Conservation (phyloP, 2,329 filamentous ascomycete genomes). For the Apiospora arundinis region DNA sequence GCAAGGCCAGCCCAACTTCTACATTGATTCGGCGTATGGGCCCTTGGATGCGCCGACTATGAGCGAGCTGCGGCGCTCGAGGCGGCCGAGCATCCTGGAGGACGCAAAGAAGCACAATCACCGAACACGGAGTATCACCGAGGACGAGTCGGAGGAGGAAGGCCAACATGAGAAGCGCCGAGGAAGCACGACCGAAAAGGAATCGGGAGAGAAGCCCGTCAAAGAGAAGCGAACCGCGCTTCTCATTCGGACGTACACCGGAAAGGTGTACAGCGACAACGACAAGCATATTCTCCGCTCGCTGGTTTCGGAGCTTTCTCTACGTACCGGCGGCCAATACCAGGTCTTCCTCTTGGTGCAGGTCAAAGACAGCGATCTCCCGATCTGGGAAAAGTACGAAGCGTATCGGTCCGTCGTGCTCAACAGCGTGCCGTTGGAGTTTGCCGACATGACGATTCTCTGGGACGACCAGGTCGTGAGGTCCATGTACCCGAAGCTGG, state of each 20-base stretch:
- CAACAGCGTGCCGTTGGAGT: conserved; percentile 71
- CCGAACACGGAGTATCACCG: conserved; percentile 21
- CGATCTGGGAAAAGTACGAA: conserved; percentile 64
- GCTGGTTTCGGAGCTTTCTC: conserved; percentile 76
- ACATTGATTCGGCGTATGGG: neutral
- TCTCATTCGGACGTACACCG: conserved; percentile 77
- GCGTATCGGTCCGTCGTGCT: conserved; percentile 66
- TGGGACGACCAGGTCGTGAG: conserved; percentile 79
- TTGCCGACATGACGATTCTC: conserved; percentile 72
- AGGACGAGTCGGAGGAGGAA: conserved; percentile 25
- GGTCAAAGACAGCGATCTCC: conserved; percentile 67
- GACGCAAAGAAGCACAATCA: neutral
- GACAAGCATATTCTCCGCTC: conserved; percentile 81
- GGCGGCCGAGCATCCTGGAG: conserved; percentile 5
- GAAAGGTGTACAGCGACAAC: conserved; percentile 78
- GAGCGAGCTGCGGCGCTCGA: conserved; percentile 11
- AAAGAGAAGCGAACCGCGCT: conserved; percentile 70
- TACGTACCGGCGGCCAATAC: conserved; percentile 81
- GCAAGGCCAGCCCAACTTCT: conserved; percentile 9
- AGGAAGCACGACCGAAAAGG: conserved; percentile 24
- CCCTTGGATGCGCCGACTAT: conserved; percentile 6
- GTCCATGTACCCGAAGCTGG: conserved; percentile 77
- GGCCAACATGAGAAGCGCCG: neutral
- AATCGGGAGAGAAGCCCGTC: conserved; percentile 23
- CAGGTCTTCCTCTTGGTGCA: conserved; percentile 82